phyloP scores from a whole-genome alignment of 2,329 filamentous ascomycete species.

The Diaporthe vaccinii region DNA sequence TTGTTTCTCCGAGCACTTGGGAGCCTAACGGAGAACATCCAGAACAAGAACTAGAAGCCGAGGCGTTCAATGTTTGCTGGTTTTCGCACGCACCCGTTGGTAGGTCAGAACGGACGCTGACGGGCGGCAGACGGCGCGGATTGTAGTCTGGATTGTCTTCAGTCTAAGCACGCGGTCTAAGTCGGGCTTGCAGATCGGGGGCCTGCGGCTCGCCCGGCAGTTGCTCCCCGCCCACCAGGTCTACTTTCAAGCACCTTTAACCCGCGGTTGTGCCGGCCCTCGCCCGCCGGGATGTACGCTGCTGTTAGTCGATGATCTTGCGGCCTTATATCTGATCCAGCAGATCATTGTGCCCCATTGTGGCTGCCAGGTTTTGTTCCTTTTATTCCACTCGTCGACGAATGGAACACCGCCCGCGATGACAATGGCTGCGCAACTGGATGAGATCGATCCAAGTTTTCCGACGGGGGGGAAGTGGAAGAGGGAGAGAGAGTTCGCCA shows the following conservation, averaged over 20 bases:
- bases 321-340: slow-evolving; percentile 28
- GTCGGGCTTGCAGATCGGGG: slow-evolving; percentile 12
- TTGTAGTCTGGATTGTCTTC: neutral
- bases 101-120: neutral
- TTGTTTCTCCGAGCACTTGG: neutral
- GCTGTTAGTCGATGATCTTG: slow-evolving; percentile 25
- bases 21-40: neutral
- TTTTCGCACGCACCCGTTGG: neutral
- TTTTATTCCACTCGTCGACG: neutral
- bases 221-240: slow-evolving; percentile 22
- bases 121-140: slow-evolving; percentile 4
- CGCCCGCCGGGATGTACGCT: slow-evolving; percentile 17
- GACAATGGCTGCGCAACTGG: neutral
- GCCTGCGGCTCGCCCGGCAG: slow-evolving; percentile 21
- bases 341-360: slow-evolving; percentile 5
- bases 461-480: neutral
- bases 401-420: neutral
- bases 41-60: neutral
- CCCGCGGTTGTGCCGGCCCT: neutral
- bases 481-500: neutral
- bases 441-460: slow-evolving; percentile 19
- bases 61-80: neutral
- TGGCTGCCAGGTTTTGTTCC: neutral
- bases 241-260: neutral
- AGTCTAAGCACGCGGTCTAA: neutral